Conservation (phyloP, 495 filamentous ascomycete species). For the Aspergillus asperescens region DNA sequence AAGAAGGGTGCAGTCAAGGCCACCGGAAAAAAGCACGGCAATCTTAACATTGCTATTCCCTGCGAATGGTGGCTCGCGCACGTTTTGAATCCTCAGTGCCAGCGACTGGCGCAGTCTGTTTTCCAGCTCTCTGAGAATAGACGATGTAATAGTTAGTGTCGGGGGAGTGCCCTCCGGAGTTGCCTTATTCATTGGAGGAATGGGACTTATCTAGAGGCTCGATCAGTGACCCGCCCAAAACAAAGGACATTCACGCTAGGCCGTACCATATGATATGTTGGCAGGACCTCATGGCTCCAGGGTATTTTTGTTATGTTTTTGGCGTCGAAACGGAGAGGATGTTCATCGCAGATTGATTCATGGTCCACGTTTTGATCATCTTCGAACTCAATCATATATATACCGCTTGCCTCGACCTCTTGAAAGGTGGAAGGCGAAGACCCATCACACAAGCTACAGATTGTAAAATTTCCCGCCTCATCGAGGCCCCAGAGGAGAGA, state of each 20-base stretch:
- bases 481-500: constrained; percentile 61
- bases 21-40: constrained; percentile 89
- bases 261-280: constrained; percentile 38
- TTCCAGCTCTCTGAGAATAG: constrained; percentile 52
- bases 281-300: constrained; percentile 24
- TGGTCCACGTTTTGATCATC: constrained; percentile 2
- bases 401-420: constrained; percentile 78
- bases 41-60: constrained; percentile 46
- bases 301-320: constrained; percentile 32
- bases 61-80: constrained; percentile 51
- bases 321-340: constrained; percentile 3
- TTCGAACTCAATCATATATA: constrained; percentile 60
- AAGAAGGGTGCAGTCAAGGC: constrained; percentile 85
- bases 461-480: constrained; percentile 46
- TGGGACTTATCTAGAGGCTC: constrained; percentile 46
- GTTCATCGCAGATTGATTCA: neutral
- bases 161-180: constrained; percentile 33
- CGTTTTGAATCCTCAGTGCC: constrained; percentile 55
- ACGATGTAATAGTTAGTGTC: constrained; percentile 43
- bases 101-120: constrained; percentile 60
- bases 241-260: neutral
- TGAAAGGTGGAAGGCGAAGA: constrained; percentile 49
- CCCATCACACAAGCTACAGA: constrained; percentile 72
- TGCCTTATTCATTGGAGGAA: constrained; percentile 58
- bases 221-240: neutral